These are phyloP conservation scores for Thelonectria discophora DNA, from an alignment of 2,329 filamentous ascomycete species.

Conservation along the genomic window DNA sequence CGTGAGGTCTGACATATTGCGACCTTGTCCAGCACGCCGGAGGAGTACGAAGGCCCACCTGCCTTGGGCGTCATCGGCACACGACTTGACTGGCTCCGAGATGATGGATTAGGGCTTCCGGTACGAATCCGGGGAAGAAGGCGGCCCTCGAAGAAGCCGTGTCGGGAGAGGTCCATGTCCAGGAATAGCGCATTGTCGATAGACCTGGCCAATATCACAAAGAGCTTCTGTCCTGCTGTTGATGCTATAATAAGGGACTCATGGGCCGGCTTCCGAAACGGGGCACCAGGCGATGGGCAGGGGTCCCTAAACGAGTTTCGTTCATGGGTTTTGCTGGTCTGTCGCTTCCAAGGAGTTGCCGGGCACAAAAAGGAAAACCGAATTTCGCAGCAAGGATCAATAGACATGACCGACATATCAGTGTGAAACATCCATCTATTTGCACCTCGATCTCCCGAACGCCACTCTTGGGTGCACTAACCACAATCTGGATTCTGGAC, in stretches of 20 bases:
- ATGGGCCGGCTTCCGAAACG: slow-evolving; percentile 10
- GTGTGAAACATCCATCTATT: slow-evolving; percentile 13
- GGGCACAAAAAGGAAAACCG: slow-evolving; percentile 6
- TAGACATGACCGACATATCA: slow-evolving; percentile 13
- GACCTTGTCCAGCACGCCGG: slow-evolving; percentile 5
- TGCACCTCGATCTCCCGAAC: slow-evolving; percentile 10
- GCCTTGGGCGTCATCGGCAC: slow-evolving; percentile 5
- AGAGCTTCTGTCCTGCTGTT: background rate
- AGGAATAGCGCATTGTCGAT: slow-evolving; percentile 11
- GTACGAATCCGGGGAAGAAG: slow-evolving; percentile 14
- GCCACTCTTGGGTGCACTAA: slow-evolving; percentile 6
- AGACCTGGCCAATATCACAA: background rate
- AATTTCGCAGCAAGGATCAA: slow-evolving; percentile 11
- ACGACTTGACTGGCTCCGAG: background rate
- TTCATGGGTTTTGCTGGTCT: slow-evolving; percentile 1
- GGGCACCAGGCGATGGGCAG: slow-evolving; percentile 18
- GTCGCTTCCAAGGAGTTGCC: slow-evolving; percentile 16
- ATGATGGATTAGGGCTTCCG: slow-evolving; percentile 1
- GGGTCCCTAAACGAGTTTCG: slow-evolving; percentile 15
- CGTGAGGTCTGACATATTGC: slow-evolving; percentile 13
- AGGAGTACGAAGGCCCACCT: background rate
- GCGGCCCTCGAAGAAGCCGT: background rate
- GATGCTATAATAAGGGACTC: slow-evolving; percentile 23
- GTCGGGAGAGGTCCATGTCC: background rate
- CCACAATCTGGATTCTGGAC: no score